Base-by-base conservation (phyloP, 495 filamentous ascomycete species). In the Lepidopterella palustris region DNA sequence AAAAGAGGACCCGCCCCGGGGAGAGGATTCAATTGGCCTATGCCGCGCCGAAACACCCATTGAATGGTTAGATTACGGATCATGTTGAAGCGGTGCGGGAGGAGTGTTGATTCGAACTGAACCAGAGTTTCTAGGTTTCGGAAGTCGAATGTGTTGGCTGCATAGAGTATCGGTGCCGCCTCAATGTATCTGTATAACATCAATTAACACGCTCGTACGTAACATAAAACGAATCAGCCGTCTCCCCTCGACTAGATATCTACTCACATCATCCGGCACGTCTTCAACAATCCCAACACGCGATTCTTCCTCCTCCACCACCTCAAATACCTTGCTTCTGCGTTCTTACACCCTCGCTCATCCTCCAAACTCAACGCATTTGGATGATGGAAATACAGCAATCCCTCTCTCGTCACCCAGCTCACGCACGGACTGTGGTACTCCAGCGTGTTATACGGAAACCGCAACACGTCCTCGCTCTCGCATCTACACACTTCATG, bases 231-330 rank as follows among this genome's bases (percentile, higher is more conserved):
- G n/a, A n/a, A n/a, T n/a, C n/a, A n/a, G n/a, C n/a, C n/a, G n/a
- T n/a, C n/a, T n/a, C n/a, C n/a, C n/a, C n/a, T n/a, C n/a, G n/a
- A n/a, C n/a, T n/a, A n/a, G n/a, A n/a, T n/a, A n/a, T n/a, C n/a
- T 27, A 55, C 59, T 24, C 24, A 61, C 59, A 57, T 52, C 29
- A 31, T 15, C 20, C 59, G 24, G 39, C 59, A 56, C 24, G 59
- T 57, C 40, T 57, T 56, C 27, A 56, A 6, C 20, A 61, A 27
- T 4, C 40, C 42, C 27, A 57, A 28, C 4, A 40, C n/a, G 1
- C 59, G n/a, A 23, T 61, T 32, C 28, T 52, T 61, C 59, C 47
- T 31, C 5, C 9, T 10, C 58, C 58, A 60, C 58, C 58, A 60
- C 26, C 58, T 54, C 50, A 47, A n/a, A 48, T 28, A 60, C 25